Evolutionary conservation across 202 grass and related monocot species (phyloP), one percentile per base, ranked within the genome.

Genomic region (Elaeis oleifera): DNA sequence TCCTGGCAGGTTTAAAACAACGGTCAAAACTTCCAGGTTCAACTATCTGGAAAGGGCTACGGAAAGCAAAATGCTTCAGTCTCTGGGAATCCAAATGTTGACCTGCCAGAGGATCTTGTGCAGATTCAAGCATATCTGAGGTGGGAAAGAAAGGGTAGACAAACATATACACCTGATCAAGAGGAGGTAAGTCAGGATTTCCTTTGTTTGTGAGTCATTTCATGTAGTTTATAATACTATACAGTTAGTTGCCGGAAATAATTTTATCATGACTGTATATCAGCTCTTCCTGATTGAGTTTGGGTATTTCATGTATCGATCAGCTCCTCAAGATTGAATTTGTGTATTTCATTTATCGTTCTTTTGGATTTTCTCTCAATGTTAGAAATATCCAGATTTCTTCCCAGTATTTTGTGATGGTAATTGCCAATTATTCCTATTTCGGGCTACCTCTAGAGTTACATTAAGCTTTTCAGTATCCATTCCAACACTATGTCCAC

Each of bases 61-160:
- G 53, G 81, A 50, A 63, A 75, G 56, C 67, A 76, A 63, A 59
- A 56, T 68, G 65, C 54, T 71, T 60, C 81, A 51, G 56, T 18
- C 68, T 54, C 71, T 68, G 59, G 70, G 52, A 68, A 32, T 73
- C 73, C 78, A 68, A 63, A 80, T 84, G 59, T 65, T 62, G 64
- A 65, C 31, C 78, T 99, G 51, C 94, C 85, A 21, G 94, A 92
- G 80, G 94, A 99, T 66, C 85, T 99, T 71, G 94, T 99, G 68
- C 88, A 89, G 80, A 84, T 99, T 44, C 94, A 99, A 84, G 85
- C 94, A 27, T 99, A 89, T 78, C 65, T 99, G 76, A 82, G 88
- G 20, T 99, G 94, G 94, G 94, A 99, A 84, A 89, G 88, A 80
- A 86, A 73, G 1, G 94, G 94, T 75, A 99, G 89, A 39, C 82